phyloP scores from a whole-genome alignment of 345 rosid species.

The Alliaria petiolata region DNA sequence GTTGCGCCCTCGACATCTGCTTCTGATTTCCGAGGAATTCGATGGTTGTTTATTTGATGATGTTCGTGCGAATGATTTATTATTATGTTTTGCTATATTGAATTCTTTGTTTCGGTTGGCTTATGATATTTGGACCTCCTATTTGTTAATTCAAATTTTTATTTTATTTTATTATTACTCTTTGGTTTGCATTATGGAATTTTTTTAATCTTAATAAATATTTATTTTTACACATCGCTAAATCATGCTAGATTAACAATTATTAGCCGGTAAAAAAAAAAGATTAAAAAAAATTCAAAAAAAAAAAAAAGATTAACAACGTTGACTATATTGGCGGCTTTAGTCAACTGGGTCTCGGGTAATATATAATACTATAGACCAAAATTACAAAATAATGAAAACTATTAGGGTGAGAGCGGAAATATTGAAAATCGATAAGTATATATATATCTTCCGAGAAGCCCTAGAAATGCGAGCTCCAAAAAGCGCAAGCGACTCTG shows the following conservation, averaged over 20 bases:
- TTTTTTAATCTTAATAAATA: neutral
- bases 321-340: neutral
- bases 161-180: too few species aligned
- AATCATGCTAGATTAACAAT: neutral
- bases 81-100: neutral
- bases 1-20: conserved; percentile 32
- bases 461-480: neutral
- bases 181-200: neutral
- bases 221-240: neutral
- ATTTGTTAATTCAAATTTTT: neutral
- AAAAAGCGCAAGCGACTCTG: too few species aligned
- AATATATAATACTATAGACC: neutral
- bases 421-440: neutral
- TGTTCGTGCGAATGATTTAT: neutral
- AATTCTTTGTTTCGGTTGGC: neutral
- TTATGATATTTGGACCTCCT: neutral
- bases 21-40: conserved; percentile 19
- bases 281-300: too few species aligned
- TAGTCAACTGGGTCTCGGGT: neutral
- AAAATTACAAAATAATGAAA: neutral
- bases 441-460: neutral
- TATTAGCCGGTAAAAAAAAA: too few species aligned
- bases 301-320: neutral
- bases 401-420: neutral
- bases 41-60: conserved; percentile 2